Evolutionary conservation across 352 stramenopile genomes (phyloP).

Genomic region (Pythium utonaiense): DNA sequence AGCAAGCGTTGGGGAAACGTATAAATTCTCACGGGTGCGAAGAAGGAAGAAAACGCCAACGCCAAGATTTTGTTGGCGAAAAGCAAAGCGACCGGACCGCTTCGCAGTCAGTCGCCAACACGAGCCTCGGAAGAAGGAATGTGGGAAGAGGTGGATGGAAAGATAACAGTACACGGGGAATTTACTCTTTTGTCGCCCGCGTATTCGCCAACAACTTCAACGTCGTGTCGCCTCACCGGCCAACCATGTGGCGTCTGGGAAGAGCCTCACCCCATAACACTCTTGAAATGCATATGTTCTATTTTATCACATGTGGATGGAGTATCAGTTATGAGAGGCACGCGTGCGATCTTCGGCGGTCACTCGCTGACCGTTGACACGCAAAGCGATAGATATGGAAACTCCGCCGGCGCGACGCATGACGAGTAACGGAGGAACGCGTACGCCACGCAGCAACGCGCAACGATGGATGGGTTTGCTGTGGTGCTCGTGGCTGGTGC

Average conservation of each 20-base stretch:
- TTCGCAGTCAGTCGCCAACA: not conserved
- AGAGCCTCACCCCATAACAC: not conserved
- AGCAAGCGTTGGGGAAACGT: not conserved
- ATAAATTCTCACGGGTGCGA: not conserved
- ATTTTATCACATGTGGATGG: constrained; percentile 1
- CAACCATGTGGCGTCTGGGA: not conserved
- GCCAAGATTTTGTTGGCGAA: not conserved
- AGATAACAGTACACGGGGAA: not conserved
- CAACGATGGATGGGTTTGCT: not conserved
- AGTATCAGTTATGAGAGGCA: not conserved
- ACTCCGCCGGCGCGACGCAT: not conserved
- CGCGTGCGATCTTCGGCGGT: constrained; percentile 1
- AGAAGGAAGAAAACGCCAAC: constrained; percentile 1
- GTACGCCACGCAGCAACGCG: not conserved
- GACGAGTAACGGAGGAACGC: not conserved
- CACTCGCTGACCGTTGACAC: constrained; percentile 1
- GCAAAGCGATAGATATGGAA: constrained; percentile 3
- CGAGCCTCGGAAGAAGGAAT: not conserved
- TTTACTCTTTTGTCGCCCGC: not conserved
- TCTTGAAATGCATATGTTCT: constrained; percentile 1
- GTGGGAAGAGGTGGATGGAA: not conserved
- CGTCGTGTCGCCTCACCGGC: not conserved
- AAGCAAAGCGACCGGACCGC: not conserved
- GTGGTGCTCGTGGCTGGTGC: not conserved
- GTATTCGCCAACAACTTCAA: constrained; percentile 7